Percentiles rank a stretch among this genome's conserved stretches.
Conservation (phyloP, 2,329 filamentous ascomycete species). For the Amphichorda felina region DNA sequence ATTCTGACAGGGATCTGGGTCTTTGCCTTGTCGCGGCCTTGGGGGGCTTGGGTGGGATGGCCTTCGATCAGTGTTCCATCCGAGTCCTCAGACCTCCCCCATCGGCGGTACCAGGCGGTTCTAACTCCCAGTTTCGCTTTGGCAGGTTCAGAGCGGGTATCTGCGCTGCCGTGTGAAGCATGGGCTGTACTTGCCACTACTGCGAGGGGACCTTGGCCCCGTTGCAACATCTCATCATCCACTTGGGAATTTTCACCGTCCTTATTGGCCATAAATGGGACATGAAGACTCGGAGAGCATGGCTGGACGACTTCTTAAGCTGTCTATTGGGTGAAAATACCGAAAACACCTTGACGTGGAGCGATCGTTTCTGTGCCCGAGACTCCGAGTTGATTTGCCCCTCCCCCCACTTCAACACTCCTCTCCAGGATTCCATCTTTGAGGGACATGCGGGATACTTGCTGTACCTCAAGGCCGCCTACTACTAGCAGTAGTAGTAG, state of each 20-base stretch:
- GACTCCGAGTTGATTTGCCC: constrained; percentile 2
- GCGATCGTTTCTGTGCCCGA: background rate
- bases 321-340: constrained; percentile 1
- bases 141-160: background rate
- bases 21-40: too few relatives aligned
- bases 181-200: too few relatives aligned
- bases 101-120: background rate
- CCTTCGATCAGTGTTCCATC: background rate
- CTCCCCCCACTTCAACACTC: constrained; percentile 3
- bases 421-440: background rate
- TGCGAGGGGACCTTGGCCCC: background rate
- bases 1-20: background rate
- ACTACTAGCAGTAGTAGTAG: too few relatives aligned
- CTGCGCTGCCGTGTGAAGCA: too few relatives aligned
- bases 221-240: background rate
- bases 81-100: too few relatives aligned
- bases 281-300: too few relatives aligned
- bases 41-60: background rate
- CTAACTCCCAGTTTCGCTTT: too few relatives aligned
- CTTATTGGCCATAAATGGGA: constrained; percentile 2
- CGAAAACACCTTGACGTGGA: background rate
- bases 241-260: background rate
- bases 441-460: background rate
- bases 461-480: too few relatives aligned
- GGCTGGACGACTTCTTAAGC: background rate